Base-by-base conservation (phyloP, 306 rosid species). In the Sicyos edulis region DNA sequence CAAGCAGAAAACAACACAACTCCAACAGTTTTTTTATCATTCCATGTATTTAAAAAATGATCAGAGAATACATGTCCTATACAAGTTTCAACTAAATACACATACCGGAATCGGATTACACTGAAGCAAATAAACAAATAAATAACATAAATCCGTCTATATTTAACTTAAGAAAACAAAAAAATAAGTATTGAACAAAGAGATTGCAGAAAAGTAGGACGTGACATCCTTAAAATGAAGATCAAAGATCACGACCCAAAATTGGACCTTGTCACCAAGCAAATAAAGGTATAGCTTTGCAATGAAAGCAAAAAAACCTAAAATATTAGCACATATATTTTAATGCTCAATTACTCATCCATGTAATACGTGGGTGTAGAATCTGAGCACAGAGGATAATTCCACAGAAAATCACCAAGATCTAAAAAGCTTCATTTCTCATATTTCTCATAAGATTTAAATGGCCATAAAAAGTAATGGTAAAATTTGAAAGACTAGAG, bases 221-320 rank as follows among this genome's bases (percentile, higher is more conserved):
- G 24, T 20, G 34, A 6, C 49, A 22, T 44, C 85, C 87, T 87
- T 96, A 84, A 88, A 90, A 85, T 74, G 86, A 78, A 85, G 78
- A 79, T 61, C 62, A 70, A 10, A 55, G 66, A 55, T 47, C 75
- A 72, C 54, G 80, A 77, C 63, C 29, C 65, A 44, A 13, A 68
- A 54, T 47, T 15, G 7, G 2, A 21, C 55, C 37, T 47, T 47
- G 42, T 12, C 47, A 67, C 19, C 14, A 47, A 21, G 56, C 15
- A 66, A 42, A 66, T 14, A 10, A 67, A 49, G 72, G 34, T 11
- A 20, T 13, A 45, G 15, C 56, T 22, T 45, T 40, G 24, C 7
- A 21, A 47, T 20, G 72, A 47, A 67, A 14, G 72, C 40, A 67
- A 32, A 32, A 21, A 66, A 40, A 66, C 6, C 2, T 1, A 64